Evolutionary conservation across 1,284 basidiomycete genomes (phyloP).

Genomic region (Trichosporon ovoides): DNA sequence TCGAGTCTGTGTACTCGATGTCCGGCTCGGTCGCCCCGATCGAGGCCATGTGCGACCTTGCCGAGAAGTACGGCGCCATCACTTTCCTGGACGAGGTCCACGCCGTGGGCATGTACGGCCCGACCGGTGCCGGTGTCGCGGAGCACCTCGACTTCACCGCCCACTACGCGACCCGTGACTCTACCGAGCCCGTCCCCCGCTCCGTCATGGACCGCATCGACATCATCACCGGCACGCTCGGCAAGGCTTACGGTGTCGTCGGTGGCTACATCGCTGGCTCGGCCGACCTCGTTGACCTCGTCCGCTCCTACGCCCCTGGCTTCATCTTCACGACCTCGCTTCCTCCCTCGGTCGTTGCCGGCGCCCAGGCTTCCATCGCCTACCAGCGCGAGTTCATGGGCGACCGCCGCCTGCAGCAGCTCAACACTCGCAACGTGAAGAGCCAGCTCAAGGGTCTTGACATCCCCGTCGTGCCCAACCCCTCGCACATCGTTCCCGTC

Average conservation of each 20-base stretch:
- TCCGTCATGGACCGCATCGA: slow-evolving; percentile 93
- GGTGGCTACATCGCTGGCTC: slow-evolving; percentile 98
- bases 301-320: slow-evolving; percentile 95
- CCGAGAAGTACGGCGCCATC: slow-evolving; percentile 93
- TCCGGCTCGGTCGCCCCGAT: slow-evolving; percentile 97
- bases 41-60: slow-evolving; percentile 91
- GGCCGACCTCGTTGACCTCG: slow-evolving; percentile 78
- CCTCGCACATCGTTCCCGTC: slow-evolving; percentile 95
- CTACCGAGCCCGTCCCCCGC: slow-evolving; percentile 68
- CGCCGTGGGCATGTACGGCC: slow-evolving; percentile 95
- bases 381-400: slow-evolving; percentile 90
- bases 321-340: slow-evolving; percentile 99
- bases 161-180: slow-evolving; percentile 72
- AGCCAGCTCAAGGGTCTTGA: slow-evolving; percentile 72
- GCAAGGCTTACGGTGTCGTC: slow-evolving; percentile 96
- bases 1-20: slow-evolving; percentile 99
- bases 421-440: slow-evolving; percentile 91
- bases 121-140: slow-evolving; percentile 93
- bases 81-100: slow-evolving; percentile 98
- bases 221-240: slow-evolving; percentile 90
- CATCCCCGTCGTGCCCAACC: slow-evolving; percentile 94
- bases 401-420: slow-evolving; percentile 89
- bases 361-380: slow-evolving; percentile 85
- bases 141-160: slow-evolving; percentile 95
- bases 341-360: slow-evolving; percentile 86